A percentile compares a stretch with the other conserved stretches of the same genome.
phyloP scores from a whole-genome alignment of 257 asterid species.

The Fraxinus pennsylvanica region DNA sequence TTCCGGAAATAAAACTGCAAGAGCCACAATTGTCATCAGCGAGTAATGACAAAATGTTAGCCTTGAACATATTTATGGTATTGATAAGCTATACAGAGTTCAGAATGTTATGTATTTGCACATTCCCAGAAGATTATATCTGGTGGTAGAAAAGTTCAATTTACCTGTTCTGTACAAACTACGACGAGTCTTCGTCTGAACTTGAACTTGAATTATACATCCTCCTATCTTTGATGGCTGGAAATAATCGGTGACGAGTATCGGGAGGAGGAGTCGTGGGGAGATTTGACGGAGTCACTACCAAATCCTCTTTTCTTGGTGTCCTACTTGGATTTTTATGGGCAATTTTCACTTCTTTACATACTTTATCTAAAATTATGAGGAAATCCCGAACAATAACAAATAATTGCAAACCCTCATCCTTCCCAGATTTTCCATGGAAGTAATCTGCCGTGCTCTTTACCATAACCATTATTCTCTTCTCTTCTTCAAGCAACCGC shows the following conservation, averaged over 20 bases:
- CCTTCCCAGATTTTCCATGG: slow-evolving; percentile 64
- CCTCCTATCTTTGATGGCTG: slow-evolving; percentile 62
- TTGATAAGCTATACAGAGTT: too few species aligned
- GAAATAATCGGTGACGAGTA: slow-evolving; percentile 56
- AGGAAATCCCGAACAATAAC: slow-evolving; percentile 63
- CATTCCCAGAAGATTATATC: neutral
- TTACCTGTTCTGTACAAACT: slow-evolving; percentile 11
- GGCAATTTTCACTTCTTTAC: slow-evolving; percentile 52
- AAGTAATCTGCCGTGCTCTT: slow-evolving; percentile 70
- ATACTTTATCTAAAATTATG: slow-evolving; percentile 55
- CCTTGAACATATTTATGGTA: too few species aligned
- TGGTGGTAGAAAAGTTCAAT: neutral
- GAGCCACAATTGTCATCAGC: too few species aligned
- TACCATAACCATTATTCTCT: slow-evolving; percentile 44
- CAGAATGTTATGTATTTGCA: too few species aligned
- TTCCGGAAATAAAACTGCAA: neutral
- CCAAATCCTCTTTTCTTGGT: slow-evolving; percentile 33
- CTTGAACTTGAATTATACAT: slow-evolving; percentile 65
- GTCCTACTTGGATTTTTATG: slow-evolving; percentile 33
- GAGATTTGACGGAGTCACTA: slow-evolving; percentile 32
- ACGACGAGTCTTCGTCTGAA: slow-evolving; percentile 62
- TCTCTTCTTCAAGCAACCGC: slow-evolving; percentile 58
- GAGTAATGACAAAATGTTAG: too few species aligned
- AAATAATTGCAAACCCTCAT: slow-evolving; percentile 59
- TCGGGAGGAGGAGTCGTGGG: slow-evolving; percentile 31